phyloP scores from a whole-genome alignment of 768 basidiomycete species.

The Mycena kentingensis region DNA sequence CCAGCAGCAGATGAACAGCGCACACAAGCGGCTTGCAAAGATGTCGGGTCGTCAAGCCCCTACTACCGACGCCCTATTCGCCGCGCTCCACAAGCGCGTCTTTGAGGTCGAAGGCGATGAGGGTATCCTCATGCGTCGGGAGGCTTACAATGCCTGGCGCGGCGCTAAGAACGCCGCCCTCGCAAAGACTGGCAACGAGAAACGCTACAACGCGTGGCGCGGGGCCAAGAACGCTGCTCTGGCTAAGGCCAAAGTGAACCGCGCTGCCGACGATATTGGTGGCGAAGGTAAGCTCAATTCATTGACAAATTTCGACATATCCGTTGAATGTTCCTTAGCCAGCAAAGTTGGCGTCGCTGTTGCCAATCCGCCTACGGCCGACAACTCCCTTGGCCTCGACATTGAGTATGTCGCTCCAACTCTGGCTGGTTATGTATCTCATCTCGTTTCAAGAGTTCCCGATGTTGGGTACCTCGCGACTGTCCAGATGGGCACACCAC shows the following conservation, averaged over 20 bases:
- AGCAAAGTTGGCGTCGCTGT: conserved; percentile 40
- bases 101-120: too few relatives aligned
- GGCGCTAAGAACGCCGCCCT: too few relatives aligned
- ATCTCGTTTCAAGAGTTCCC: conserved; percentile 32
- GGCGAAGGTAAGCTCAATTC: too few relatives aligned
- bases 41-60: conserved; percentile 66
- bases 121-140: too few relatives aligned
- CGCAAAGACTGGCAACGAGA: too few relatives aligned
- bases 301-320: too few relatives aligned
- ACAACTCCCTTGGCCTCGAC: conserved; percentile 64
- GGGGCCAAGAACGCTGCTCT: too few relatives aligned
- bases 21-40: conserved; percentile 62
- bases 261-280: too few relatives aligned
- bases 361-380: conserved; percentile 39
- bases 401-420: conserved; percentile 55
- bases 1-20: conserved; percentile 73
- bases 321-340: too few relatives aligned
- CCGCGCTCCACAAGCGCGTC: conserved; percentile 19
- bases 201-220: too few relatives aligned
- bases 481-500: conserved; percentile 68
- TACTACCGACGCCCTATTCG: conserved; percentile 48
- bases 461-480: conserved; percentile 58
- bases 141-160: too few relatives aligned
- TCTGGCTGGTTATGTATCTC: neutral
- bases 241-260: too few relatives aligned